Conservation (phyloP, 352 stramenopile genomes). For the Globisporangium megalacanthum region DNA sequence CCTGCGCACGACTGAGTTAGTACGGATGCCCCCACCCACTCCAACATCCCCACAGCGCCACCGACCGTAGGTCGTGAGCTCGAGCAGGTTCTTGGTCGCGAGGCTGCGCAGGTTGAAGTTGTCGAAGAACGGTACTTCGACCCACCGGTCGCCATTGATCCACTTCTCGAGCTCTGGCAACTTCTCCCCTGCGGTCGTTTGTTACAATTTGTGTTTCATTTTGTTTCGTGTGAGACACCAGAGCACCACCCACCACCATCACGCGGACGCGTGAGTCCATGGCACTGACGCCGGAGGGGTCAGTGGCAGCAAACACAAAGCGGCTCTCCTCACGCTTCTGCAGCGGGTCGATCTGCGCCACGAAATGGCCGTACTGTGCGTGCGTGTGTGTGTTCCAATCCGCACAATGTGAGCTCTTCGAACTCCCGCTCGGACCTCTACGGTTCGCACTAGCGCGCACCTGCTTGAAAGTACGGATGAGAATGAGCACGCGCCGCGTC, state of each 20-base stretch:
- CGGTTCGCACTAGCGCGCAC: slow-evolving; percentile 9
- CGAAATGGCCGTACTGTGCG: slow-evolving; percentile 73
- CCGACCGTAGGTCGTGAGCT: slow-evolving; percentile 76
- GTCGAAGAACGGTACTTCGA: slow-evolving; percentile 84
- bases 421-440: no score
- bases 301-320: no score
- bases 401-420: neutral
- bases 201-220: no score
- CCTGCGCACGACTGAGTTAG: slow-evolving; percentile 28
- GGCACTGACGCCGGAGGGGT: no score
- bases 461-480: slow-evolving; percentile 88
- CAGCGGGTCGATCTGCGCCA: slow-evolving; percentile 86
- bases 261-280: no score
- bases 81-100: slow-evolving; percentile 74
- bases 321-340: slow-evolving; percentile 43
- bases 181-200: slow-evolving; percentile 49
- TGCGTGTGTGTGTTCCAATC: neutral
- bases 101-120: slow-evolving; percentile 83
- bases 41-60: neutral
- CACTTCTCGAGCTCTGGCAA: slow-evolving; percentile 79
- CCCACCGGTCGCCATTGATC: slow-evolving; percentile 78
- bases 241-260: no score
- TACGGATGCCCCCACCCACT: neutral
- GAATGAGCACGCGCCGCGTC: slow-evolving; percentile 67
- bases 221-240: no score